phyloP scores from a whole-genome alignment of 228 moss, liverwort and hornwort genomes.

The Sphagnum fallax region DNA sequence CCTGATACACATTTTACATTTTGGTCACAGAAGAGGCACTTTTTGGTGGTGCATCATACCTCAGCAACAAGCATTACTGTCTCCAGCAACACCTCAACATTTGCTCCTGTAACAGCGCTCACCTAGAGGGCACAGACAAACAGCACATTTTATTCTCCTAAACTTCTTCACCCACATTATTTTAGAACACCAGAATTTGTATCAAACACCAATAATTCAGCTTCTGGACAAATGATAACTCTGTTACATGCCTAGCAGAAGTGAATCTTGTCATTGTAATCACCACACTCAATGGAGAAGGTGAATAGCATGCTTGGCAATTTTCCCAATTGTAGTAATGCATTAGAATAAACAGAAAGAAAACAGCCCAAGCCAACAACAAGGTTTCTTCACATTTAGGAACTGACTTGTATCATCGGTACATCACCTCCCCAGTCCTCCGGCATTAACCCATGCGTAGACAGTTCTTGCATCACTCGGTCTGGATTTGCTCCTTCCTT shows the following conservation, averaged over 20 bases:
- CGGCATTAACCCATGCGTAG: constrained; percentile 72
- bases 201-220: neutral
- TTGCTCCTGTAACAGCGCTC: constrained; percentile 71
- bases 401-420: constrained; percentile 70
- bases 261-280: too few species aligned
- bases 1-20: too few species aligned
- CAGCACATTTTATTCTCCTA: neutral
- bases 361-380: too few species aligned
- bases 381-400: too few species aligned
- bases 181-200: neutral
- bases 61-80: constrained; percentile 85
- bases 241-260: too few species aligned
- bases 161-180: neutral
- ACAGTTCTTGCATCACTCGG: constrained; percentile 88
- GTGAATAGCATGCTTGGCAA: too few species aligned
- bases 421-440: constrained; percentile 97
- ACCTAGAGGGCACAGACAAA: constrained; percentile 35
- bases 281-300: too few species aligned
- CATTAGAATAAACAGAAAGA: too few species aligned
- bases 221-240: too few species aligned
- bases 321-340: too few species aligned
- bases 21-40: too few species aligned
- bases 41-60: constrained; percentile 23
- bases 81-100: constrained; percentile 68
- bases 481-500: constrained; percentile 88